A percentile compares a stretch with the other conserved stretches of the same genome.
These are phyloP conservation scores for Populus hybrid DNA, from an alignment of 441 rosid species.

Conservation along the genomic window DNA sequence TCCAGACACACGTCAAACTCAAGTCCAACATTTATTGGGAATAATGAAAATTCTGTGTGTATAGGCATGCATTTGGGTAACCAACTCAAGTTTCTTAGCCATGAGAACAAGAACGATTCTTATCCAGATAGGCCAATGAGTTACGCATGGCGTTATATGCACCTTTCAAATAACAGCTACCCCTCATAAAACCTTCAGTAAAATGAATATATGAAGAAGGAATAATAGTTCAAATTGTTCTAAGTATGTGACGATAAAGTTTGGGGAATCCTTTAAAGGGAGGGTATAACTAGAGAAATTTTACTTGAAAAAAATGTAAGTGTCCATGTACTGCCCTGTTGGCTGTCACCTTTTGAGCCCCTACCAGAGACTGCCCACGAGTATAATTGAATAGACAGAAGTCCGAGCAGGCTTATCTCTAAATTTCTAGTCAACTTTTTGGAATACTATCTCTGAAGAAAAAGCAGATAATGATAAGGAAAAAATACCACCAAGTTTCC, in stretches of 20 bases:
- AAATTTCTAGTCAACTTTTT: constrained; percentile 10
- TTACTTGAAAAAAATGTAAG: neutral
- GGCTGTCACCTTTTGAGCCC: neutral
- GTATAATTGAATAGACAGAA: constrained; percentile 11
- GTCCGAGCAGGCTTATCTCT: constrained; percentile 24
- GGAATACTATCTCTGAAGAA: constrained; percentile 20
- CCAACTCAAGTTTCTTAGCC: neutral
- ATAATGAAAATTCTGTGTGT: no score
- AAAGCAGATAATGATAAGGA: neutral
- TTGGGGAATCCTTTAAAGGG: constrained; percentile 18
- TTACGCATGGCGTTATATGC: neutral
- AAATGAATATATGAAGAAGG: constrained; percentile 24
- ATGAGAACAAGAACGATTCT: neutral
- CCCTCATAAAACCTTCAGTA: constrained; percentile 11
- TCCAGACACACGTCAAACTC: neutral
- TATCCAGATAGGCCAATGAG: neutral
- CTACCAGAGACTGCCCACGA: neutral
- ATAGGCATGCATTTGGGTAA: neutral
- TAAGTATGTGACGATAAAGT: constrained; percentile 44
- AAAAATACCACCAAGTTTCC: neutral
- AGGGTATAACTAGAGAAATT: neutral
- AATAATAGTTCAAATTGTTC: constrained; percentile 38
- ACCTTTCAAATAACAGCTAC: constrained; percentile 14
- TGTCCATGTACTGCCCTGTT: constrained; percentile 16
- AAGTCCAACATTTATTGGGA: no score